These are phyloP conservation scores for Quercus phellos DNA, from an alignment of 331 rosid genomes.

Conservation along the genomic window DNA sequence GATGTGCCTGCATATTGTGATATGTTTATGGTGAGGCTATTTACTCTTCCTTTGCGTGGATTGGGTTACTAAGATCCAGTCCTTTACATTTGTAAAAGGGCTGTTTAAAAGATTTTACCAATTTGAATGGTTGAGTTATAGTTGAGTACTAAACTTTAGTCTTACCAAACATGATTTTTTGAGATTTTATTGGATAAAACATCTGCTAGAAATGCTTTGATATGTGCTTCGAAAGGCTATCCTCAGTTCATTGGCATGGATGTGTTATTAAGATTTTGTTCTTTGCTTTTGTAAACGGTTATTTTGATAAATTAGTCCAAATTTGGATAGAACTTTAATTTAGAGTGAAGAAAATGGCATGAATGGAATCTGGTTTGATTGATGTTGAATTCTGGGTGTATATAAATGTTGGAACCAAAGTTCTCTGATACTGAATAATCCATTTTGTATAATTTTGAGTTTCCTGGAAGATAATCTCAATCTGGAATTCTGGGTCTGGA, in stretches of 20 bases:
- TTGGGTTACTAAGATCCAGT: neutral
- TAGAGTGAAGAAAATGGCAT: neutral
- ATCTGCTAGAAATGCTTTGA: neutral
- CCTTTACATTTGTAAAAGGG: neutral
- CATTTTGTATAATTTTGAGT: neutral
- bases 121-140: neutral
- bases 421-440: neutral
- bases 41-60: neutral
- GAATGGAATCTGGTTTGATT: neutral
- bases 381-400: neutral
- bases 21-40: neutral
- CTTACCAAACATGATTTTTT: neutral
- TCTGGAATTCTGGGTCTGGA: neutral
- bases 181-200: neutral
- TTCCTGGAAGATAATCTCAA: slow-evolving; percentile 2
- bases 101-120: neutral
- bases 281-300: neutral
- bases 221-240: neutral
- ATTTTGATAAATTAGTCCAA: neutral
- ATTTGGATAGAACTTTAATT: neutral
- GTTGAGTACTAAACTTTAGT: neutral
- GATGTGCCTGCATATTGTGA: neutral
- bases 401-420: neutral
- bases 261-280: neutral
- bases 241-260: neutral